These are phyloP conservation scores for Reutealis trisperma DNA, from an alignment of 345 rosid species.

Conservation along the genomic window DNA sequence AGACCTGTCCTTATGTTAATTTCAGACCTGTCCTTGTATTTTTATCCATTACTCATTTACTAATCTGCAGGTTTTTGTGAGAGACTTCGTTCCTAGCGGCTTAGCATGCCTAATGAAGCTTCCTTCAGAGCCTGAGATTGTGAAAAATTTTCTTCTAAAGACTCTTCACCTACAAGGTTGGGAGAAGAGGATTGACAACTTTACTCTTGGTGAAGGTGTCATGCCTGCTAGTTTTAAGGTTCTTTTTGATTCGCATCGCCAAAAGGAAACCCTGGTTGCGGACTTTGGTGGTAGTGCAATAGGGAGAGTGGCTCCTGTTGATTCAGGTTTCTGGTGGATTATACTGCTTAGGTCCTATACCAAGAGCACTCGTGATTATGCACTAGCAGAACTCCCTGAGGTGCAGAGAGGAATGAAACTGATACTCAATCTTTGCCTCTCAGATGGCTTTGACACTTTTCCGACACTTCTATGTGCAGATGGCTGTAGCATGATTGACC, in stretches of 20 bases:
- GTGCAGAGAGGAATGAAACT: conserved; percentile 60
- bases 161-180: conserved; percentile 55
- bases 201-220: conserved; percentile 58
- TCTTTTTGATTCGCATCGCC: conserved; percentile 31
- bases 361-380: conserved; percentile 51
- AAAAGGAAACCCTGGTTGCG: conserved; percentile 43
- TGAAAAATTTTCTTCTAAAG: conserved; percentile 50
- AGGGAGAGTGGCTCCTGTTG: conserved; percentile 65
- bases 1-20: neutral
- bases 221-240: conserved; percentile 66
- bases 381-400: conserved; percentile 46
- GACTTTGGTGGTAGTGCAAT: conserved; percentile 67
- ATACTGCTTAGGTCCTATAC: conserved; percentile 58
- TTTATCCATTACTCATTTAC: neutral
- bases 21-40: neutral
- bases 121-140: conserved; percentile 42
- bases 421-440: conserved; percentile 27
- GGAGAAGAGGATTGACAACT: conserved; percentile 56
- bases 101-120: conserved; percentile 50
- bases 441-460: conserved; percentile 58
- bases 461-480: conserved; percentile 67
- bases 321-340: conserved; percentile 78
- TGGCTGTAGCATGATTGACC: conserved; percentile 68
- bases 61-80: conserved; percentile 48
- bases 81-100: conserved; percentile 54